These are phyloP conservation scores for Ophiognomonia clavigignenti-juglandacearum DNA, from an alignment of 2,329 filamentous ascomycete genomes.

Conservation along the genomic window DNA sequence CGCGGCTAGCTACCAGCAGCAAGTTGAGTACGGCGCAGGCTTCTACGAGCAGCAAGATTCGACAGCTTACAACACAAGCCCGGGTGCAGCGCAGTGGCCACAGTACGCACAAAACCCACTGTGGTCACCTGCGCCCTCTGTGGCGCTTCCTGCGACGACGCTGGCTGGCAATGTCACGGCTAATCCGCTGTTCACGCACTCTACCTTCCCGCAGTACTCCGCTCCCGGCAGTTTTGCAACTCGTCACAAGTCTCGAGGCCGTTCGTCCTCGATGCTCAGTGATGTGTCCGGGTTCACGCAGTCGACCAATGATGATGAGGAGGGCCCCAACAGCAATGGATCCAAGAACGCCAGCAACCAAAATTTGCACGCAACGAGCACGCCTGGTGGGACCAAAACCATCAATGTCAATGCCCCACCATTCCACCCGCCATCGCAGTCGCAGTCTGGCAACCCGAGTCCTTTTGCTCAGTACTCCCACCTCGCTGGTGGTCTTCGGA, in stretches of 20 bases:
- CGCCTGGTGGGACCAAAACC: conserved; percentile 15
- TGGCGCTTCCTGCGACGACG: conserved; percentile 8
- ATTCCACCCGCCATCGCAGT: conserved; percentile 16
- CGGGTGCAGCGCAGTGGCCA: conserved; percentile 13
- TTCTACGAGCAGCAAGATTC: conserved; percentile 31
- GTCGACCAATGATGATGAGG: conserved; percentile 50
- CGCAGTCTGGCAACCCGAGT: conserved; percentile 9
- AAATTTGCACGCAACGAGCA: conserved; percentile 6
- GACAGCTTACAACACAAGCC: conserved; percentile 13
- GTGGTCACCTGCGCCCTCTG: conserved; percentile 13
- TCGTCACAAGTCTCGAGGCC: conserved; percentile 43
- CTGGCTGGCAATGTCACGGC: conserved; percentile 22
- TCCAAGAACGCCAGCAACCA: conserved; percentile 18
- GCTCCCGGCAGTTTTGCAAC: conserved; percentile 28
- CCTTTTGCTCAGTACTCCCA: conserved; percentile 14
- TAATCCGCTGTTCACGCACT: conserved; percentile 31
- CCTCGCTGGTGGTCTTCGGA: conserved; percentile 10
- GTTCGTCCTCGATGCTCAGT: conserved; percentile 64
- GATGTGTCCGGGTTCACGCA: conserved; percentile 64
- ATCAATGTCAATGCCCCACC: conserved; percentile 21
- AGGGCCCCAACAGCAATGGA: conserved; percentile 19
- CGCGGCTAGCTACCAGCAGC: conserved; percentile 35
- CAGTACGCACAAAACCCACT: conserved; percentile 14
- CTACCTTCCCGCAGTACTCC: conserved; percentile 26
- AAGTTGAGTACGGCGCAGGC: conserved; percentile 26